Evolutionary conservation across 768 basidiomycete species (phyloP), one percentile per base, ranked within the genome.

Genomic region (Termitomyces sp.): DNA sequence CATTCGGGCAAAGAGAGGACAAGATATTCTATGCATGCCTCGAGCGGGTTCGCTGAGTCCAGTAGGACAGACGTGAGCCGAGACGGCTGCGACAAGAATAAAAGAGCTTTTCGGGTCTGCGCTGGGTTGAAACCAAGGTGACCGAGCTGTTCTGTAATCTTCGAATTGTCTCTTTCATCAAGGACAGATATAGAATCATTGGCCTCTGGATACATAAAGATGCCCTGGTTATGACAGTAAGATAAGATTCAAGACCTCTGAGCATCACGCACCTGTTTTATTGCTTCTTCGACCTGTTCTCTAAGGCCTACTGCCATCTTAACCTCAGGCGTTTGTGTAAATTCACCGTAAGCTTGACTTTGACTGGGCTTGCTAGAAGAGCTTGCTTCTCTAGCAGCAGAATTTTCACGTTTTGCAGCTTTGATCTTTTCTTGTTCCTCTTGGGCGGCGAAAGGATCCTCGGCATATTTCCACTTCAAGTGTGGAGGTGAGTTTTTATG

Each of bases 1-100:
- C 90, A 87, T 73, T 98, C 94, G 0, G 94, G 89, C 5, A 90
- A 67, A 63, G 91, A 83, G 21, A 96, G 76, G 45, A 96, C 78
- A 3, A 97, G 77, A 71, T 91, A 92, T 62, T 94, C 89, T 45
- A 94, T 86, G 51, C 84, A 84, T 0, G 92, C 90, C 66, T 93
- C 85, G 14, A 93, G 69, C 5, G 87, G 82, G 5, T 83, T 75
- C 2, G 85, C 68, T 6, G 81, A 74, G 7, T 67, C 70, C 35
- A 94, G 73, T 14, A 96, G 76, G 40, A 81, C 83, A 17, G 81
- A 76, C 5, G 83, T 74, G n/a, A 88, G 71, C 3, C 79, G 67
- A 11, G 86, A 87, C 14, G 84, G 74, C 15, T 70, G 62, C 5
- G 83, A 79, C 12, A 92, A 71, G 48, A 84, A 84, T n/a, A 75